phyloP scores from a whole-genome alignment of 2,329 filamentous ascomycete species.

The Pseudofabraea citricarpa region DNA sequence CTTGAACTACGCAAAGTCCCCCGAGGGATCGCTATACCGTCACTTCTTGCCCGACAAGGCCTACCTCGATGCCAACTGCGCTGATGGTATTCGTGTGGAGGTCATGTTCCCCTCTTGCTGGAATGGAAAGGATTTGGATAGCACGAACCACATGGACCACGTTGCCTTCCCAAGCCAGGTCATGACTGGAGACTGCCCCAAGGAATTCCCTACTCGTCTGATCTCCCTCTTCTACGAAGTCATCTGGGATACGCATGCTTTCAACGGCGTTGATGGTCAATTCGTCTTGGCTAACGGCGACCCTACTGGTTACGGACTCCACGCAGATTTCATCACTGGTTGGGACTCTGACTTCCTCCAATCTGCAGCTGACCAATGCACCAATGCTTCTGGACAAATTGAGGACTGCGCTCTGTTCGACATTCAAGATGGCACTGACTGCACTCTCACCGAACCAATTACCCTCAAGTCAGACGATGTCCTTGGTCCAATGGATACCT shows the following conservation, averaged over 20 bases:
- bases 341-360: slow-evolving; percentile 70
- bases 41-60: slow-evolving; percentile 43
- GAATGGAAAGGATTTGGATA: slow-evolving; percentile 63
- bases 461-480: slow-evolving; percentile 56
- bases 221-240: slow-evolving; percentile 80
- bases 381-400: slow-evolving; percentile 62
- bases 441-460: slow-evolving; percentile 58
- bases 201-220: slow-evolving; percentile 61
- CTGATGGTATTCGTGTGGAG: slow-evolving; percentile 77
- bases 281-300: slow-evolving; percentile 81
- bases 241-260: slow-evolving; percentile 72
- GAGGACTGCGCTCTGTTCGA: slow-evolving; percentile 72
- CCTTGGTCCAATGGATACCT: slow-evolving; percentile 41
- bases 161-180: slow-evolving; percentile 75
- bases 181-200: slow-evolving; percentile 71
- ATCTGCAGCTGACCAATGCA: slow-evolving; percentile 70
- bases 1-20: slow-evolving; percentile 65
- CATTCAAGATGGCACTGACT: slow-evolving; percentile 58
- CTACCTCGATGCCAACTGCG: slow-evolving; percentile 76
- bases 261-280: slow-evolving; percentile 55
- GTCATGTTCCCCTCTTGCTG: slow-evolving; percentile 88
- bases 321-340: slow-evolving; percentile 76
- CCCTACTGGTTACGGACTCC: slow-evolving; percentile 69
- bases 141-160: slow-evolving; percentile 53
- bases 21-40: slow-evolving; percentile 42